Conservation (phyloP, 2,329 filamentous ascomycete species). For the Aureobasidium sp. region DNA sequence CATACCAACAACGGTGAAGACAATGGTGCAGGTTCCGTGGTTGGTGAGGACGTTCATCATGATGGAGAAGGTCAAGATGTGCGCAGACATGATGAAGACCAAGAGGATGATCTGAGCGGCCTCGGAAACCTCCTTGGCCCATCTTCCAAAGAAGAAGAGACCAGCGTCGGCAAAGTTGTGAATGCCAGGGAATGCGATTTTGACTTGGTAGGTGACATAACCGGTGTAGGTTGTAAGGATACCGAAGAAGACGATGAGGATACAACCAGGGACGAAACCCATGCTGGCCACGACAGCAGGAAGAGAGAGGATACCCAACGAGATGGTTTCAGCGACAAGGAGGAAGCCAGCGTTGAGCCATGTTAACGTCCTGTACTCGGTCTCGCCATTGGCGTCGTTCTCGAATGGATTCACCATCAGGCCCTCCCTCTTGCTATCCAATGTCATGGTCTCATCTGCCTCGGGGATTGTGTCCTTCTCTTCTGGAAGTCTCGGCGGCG, state of each 20-base stretch:
- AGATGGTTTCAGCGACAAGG: conserved; percentile 53
- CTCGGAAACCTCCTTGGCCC: conserved; percentile 56
- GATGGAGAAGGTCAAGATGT: conserved; percentile 61
- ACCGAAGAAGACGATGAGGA: conserved; percentile 42
- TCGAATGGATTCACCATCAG: conserved; percentile 16
- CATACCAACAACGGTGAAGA: conserved; percentile 54
- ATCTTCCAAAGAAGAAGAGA: conserved; percentile 50
- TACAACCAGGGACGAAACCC: conserved; percentile 38
- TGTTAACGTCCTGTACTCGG: conserved; percentile 31
- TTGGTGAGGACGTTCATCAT: conserved; percentile 58
- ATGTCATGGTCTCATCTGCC: conserved; percentile 2
- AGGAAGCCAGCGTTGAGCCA: conserved; percentile 24
- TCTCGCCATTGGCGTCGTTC: conserved; percentile 13
- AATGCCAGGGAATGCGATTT: conserved; percentile 48
- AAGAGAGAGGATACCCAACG: conserved; percentile 48
- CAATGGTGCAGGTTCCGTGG: conserved; percentile 54
- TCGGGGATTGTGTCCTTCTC: conserved; percentile 6
- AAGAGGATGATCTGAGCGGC: conserved; percentile 55
- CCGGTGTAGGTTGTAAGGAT: conserved; percentile 52
- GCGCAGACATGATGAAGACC: conserved; percentile 62
- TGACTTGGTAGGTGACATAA: conserved; percentile 52
- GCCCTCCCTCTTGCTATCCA: conserved; percentile 12
- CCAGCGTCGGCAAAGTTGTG: conserved; percentile 62
- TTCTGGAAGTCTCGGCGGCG: background rate
- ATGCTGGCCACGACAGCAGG: conserved; percentile 45